Evolutionary conservation across 192 early-diverging fungal species (phyloP).

Genomic region (Coemansia sp.): DNA sequence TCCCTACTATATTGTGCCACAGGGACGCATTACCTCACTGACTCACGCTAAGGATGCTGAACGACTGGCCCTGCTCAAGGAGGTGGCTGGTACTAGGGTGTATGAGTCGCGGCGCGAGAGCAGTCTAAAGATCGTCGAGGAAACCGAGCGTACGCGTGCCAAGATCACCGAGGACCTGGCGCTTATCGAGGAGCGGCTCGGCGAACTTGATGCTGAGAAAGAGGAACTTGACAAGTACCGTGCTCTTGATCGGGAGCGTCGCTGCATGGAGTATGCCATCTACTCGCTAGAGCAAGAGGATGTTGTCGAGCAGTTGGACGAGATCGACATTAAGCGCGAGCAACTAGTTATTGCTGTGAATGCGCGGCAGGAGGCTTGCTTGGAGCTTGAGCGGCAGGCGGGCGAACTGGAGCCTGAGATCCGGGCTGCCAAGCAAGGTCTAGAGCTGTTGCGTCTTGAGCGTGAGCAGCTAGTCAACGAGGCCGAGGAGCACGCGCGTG

Average conservation of each 20-base stretch:
- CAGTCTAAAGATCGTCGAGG: constrained; percentile 89
- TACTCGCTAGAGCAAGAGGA: constrained; percentile 86
- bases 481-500: constrained; percentile 70
- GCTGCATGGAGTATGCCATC: constrained; percentile 91
- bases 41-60: constrained; percentile 94
- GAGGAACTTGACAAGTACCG: constrained; percentile 90
- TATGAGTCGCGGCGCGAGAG: constrained; percentile 90
- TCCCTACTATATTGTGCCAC: constrained; percentile 98
- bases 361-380: constrained; percentile 56
- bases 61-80: constrained; percentile 86
- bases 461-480: constrained; percentile 71
- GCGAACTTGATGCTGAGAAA: constrained; percentile 91
- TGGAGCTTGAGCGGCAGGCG: constrained; percentile 57
- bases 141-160: constrained; percentile 74
- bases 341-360: constrained; percentile 59
- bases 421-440: constrained; percentile 59
- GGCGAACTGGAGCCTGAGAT: constrained; percentile 58
- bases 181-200: constrained; percentile 84
- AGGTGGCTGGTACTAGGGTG: constrained; percentile 95
- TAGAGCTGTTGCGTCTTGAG: constrained; percentile 67
- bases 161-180: constrained; percentile 89
- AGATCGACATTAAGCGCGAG: constrained; percentile 56
- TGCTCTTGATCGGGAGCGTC: constrained; percentile 76
- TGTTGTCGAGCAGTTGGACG: constrained; percentile 73
- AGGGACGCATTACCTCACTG: constrained; percentile 86